Percentiles rank a stretch among this genome's conserved stretches.
phyloP scores from a whole-genome alignment of 768 basidiomycete genomes.

The Leucosporidium creatinivorum region DNA sequence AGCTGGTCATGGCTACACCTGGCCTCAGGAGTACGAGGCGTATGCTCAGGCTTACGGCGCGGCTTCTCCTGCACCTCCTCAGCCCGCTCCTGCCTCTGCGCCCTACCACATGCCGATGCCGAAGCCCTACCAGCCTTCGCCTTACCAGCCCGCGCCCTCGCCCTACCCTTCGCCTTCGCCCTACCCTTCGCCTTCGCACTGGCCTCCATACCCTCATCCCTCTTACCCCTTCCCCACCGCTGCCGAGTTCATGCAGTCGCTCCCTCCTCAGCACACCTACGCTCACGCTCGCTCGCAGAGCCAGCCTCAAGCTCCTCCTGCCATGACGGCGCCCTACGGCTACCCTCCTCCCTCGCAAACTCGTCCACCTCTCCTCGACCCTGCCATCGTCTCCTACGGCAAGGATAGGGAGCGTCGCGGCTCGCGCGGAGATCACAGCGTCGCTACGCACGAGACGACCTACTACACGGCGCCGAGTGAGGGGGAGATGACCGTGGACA shows the following conservation, averaged over 20 bases:
- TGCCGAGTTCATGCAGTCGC: neutral
- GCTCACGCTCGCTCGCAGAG: neutral
- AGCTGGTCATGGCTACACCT: neutral
- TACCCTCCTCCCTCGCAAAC: neutral
- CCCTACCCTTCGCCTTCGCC: neutral
- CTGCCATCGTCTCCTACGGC: conserved; percentile 2
- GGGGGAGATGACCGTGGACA: neutral
- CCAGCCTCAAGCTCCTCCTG: too few species aligned
- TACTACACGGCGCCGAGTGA: neutral
- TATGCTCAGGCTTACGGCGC: neutral
- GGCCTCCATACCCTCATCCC: neutral
- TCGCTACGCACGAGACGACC: neutral
- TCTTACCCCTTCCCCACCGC: neutral
- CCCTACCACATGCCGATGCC: too few species aligned
- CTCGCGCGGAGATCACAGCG: neutral
- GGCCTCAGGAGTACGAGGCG: neutral
- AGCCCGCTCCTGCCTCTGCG: neutral
- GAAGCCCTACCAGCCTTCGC: too few species aligned
- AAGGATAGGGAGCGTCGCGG: neutral
- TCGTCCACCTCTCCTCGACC: neutral
- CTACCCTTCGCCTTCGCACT: neutral
- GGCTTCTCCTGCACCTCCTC: neutral
- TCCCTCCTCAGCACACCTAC: neutral
- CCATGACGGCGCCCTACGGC: too few species aligned
- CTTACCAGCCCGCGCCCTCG: too few species aligned